A percentile compares a stretch with the other conserved stretches of the same genome.
These are phyloP conservation scores for Cichorium intybus DNA, from an alignment of 140 eudicot genomes.

Conservation along the genomic window DNA sequence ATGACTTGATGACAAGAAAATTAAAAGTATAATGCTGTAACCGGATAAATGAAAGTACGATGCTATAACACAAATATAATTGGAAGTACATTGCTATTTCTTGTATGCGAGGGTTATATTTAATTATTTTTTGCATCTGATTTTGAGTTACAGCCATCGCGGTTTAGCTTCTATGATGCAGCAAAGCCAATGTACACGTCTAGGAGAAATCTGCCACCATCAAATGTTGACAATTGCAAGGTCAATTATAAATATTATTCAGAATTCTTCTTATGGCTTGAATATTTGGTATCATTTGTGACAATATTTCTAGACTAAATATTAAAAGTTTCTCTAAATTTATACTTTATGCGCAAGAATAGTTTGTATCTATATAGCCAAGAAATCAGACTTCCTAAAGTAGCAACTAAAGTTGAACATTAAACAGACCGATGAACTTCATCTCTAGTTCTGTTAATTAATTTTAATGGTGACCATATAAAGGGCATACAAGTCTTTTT, in stretches of 20 bases:
- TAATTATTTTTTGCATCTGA: conserved; percentile 1
- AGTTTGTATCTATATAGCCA: background rate
- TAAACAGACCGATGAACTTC: background rate
- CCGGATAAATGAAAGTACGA: background rate
- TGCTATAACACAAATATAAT: background rate
- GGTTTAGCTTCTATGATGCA: conserved; percentile 93
- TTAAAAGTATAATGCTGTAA: too few relatives aligned
- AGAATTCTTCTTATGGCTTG: conserved; percentile 3
- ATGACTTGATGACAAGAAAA: background rate
- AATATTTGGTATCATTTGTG: background rate
- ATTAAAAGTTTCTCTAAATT: background rate
- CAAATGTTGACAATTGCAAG: conserved; percentile 85
- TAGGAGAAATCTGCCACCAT: conserved; percentile 93
- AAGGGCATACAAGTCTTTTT: background rate
- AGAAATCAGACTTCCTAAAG: conserved; percentile 1
- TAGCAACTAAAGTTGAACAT: background rate
- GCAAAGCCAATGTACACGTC: conserved; percentile 94
- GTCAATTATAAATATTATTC: conserved; percentile 35
- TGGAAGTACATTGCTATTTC: background rate
- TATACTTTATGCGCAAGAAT: background rate
- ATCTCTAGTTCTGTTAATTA: background rate
- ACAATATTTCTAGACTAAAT: background rate
- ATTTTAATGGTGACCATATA: background rate
- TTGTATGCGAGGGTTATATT: conserved; percentile 1
- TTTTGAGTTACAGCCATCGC: conserved; percentile 63